Evolutionary conservation across 805 yeast species (phyloP), one percentile per base, ranked within the genome.

Genomic region (Helenozyma baotianmanensis): DNA sequence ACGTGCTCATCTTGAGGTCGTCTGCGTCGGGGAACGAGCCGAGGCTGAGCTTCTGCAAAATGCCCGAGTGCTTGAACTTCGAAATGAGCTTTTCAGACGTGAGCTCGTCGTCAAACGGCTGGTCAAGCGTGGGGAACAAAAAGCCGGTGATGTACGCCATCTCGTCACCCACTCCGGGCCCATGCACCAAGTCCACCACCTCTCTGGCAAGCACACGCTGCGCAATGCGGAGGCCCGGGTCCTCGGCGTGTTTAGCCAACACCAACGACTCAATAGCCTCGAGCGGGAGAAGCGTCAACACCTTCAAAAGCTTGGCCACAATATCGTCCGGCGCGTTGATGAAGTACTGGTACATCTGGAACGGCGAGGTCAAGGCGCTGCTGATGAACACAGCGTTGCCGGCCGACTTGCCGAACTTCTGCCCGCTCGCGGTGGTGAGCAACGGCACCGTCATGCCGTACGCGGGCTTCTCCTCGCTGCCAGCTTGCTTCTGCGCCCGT

Each of bases 321-420:
- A 82, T 89, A 12, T 72, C 80, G 59, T 89, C 97, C 0, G 83
- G 78, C 0, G 82, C 68, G 43, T 84, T 83, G 49, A 82, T 75
- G 58, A 92, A 83, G 53, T 80, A 84, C 50, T 92, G 97, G 54
- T 82, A 92, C 43, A 92, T 59, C 29, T 84, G 82, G 57, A 75
- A 92, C 0, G 95, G 79, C 11, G 84, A 70, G 1, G 96, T 90
- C 38, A 83, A 59, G n/a, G 64, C 56, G 6, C 76, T 68, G 50
- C 82, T 89, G 33, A 92, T 78, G 60, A 92, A 92, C 2, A 92
- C 76, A 0, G 98, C 97, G 64, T 92, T 92, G 0, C 97, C 97
- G 2, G 96, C 96, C 35, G 95, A 83, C 53, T 92, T 92, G 19
- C 98, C 98, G 58, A 92, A 89, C 60, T 92, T 92, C 39, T 80